Percentiles rank a stretch among this genome's conserved stretches.
phyloP scores from a whole-genome alignment of 2,329 filamentous ascomycete genomes.

The Colletotrichum graminicola region DNA sequence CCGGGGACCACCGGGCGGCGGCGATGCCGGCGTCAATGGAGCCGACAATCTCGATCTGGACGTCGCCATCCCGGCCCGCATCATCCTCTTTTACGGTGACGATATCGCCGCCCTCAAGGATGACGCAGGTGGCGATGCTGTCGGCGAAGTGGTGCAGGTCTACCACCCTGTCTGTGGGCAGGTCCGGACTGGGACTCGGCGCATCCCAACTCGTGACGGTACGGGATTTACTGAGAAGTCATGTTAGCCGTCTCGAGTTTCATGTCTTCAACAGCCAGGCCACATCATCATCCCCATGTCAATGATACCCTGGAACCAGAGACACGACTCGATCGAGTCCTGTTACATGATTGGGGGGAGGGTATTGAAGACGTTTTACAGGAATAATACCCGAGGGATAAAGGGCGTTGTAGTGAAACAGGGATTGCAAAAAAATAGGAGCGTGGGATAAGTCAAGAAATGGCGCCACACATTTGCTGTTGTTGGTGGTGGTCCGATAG shows the following conservation, averaged over 20 bases:
- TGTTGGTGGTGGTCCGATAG: constrained; percentile 58
- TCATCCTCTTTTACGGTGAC: constrained; percentile 82
- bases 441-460: constrained; percentile 16
- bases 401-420: constrained; percentile 5
- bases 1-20: constrained; percentile 92
- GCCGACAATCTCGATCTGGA: constrained; percentile 93
- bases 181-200: constrained; percentile 80
- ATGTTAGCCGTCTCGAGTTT: constrained; percentile 44
- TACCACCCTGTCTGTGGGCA: constrained; percentile 80
- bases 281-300: constrained; percentile 1
- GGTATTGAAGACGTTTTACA: neutral
- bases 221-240: constrained; percentile 46
- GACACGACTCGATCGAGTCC: neutral
- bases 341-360: neutral
- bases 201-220: constrained; percentile 89
- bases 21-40: constrained; percentile 93
- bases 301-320: neutral
- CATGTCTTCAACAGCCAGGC: constrained; percentile 23
- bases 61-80: constrained; percentile 56
- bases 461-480: constrained; percentile 53
- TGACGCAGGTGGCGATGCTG: constrained; percentile 80
- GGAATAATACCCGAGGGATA: neutral
- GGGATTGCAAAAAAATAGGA: neutral
- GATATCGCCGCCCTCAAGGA: constrained; percentile 92
- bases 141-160: constrained; percentile 89